These are phyloP conservation scores for Steccherinum ochraceum DNA, from an alignment of 768 basidiomycete species.

Conservation along the genomic window DNA sequence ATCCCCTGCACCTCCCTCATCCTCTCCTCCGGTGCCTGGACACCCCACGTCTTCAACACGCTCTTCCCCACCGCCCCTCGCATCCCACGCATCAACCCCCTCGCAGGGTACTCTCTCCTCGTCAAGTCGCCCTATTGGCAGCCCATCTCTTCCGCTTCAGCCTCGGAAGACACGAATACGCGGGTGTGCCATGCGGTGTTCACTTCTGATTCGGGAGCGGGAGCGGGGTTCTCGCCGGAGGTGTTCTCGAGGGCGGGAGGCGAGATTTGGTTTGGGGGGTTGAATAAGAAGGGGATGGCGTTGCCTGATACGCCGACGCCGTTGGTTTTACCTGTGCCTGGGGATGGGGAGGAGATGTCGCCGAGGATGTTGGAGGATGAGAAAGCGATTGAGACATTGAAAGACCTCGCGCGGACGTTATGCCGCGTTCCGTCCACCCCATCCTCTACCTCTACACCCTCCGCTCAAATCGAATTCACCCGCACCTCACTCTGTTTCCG, in stretches of 20 bases:
- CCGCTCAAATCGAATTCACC: conserved; percentile 16
- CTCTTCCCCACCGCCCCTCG: conserved; percentile 24
- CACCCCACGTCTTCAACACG: conserved; percentile 24
- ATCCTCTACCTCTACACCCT: background rate
- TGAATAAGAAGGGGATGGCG: conserved; percentile 16
- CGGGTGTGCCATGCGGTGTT: conserved; percentile 25
- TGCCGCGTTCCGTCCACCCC: conserved; percentile 3
- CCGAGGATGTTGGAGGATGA: too few relatives aligned
- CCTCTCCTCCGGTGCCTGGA: conserved; percentile 32
- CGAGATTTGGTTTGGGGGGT: conserved; percentile 27
- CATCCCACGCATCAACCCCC: conserved; percentile 21
- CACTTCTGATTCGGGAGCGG: conserved; percentile 14
- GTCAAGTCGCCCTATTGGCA: conserved; percentile 21
- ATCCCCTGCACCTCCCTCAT: conserved; percentile 26
- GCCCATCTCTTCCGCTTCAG: background rate
- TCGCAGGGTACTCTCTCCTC: conserved; percentile 24
- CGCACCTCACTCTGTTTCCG: conserved; percentile 28
- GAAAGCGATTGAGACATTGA: conserved; percentile 8
- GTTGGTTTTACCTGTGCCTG: background rate
- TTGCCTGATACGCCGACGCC: background rate
- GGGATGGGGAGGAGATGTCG: too few relatives aligned
- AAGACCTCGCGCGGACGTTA: conserved; percentile 9
- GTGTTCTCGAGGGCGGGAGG: conserved; percentile 25
- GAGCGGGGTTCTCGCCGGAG: conserved; percentile 23
- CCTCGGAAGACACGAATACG: conserved; percentile 3